These are phyloP conservation scores for Rhodotorula graminis DNA, from an alignment of 768 basidiomycete genomes.

Conservation along the genomic window DNA sequence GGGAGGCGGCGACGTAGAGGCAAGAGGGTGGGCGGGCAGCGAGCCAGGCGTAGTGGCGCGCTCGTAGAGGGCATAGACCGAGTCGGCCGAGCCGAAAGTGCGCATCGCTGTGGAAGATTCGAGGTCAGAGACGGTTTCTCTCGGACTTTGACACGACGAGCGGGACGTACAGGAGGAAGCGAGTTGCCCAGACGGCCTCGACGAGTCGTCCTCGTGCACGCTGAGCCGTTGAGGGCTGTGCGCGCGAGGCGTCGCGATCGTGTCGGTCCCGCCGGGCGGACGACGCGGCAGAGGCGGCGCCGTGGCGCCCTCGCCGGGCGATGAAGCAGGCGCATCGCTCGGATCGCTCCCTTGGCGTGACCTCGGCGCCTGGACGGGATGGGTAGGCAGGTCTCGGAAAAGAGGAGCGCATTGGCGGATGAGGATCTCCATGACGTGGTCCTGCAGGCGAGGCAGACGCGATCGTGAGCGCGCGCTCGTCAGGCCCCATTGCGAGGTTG, in stretches of 20 bases:
- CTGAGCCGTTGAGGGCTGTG: too few species aligned
- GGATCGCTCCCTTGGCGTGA: not conserved
- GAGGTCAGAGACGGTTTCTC: too few species aligned
- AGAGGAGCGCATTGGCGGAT: slow-evolving; percentile 14
- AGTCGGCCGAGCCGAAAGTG: slow-evolving; percentile 13
- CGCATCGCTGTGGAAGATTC: not conserved
- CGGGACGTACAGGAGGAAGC: not conserved
- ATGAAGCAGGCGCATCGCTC: not conserved
- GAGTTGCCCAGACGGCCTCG: not conserved
- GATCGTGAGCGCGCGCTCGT: not conserved
- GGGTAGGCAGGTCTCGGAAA: slow-evolving; percentile 20
- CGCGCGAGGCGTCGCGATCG: not conserved
- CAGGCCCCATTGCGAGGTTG: too few species aligned
- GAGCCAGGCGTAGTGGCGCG: slow-evolving; percentile 4
- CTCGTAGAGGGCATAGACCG: slow-evolving; percentile 24
- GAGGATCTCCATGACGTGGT: slow-evolving; percentile 35
- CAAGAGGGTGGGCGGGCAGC: not conserved
- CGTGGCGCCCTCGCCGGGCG: not conserved
- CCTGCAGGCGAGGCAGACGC: not conserved
- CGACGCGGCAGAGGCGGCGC: too few species aligned
- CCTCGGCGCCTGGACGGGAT: slow-evolving; percentile 3
- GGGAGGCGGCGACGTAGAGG: not conserved
- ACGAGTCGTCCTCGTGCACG: too few species aligned
- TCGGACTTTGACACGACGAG: too few species aligned
- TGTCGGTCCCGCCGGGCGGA: not conserved